Conservation (phyloP, 495 filamentous ascomycete species). For the Daldinia childiae region DNA sequence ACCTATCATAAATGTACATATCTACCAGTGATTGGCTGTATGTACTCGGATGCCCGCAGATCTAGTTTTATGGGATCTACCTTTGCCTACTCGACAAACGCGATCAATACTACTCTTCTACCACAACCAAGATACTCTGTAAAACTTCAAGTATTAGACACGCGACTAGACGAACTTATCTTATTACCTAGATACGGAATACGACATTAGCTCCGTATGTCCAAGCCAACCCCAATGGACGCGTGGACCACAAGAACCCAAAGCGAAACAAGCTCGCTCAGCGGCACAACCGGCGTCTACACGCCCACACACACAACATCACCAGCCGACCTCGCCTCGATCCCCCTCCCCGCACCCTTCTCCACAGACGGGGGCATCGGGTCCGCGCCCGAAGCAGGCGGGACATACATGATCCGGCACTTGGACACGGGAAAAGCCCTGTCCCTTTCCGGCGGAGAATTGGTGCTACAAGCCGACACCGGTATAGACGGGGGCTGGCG, state of each 20-base stretch:
- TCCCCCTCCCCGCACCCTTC: background rate
- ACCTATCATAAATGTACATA: background rate
- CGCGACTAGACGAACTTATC: background rate
- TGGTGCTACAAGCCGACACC: background rate
- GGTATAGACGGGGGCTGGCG: conserved; percentile 12
- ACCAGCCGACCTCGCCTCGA: background rate
- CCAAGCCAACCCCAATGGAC: background rate
- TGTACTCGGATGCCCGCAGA: background rate
- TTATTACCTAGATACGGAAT: too few relatives aligned
- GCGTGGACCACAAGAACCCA: background rate
- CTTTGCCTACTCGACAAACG: background rate
- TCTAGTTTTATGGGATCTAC: background rate
- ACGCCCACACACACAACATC: conserved; percentile 1
- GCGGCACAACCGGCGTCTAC: background rate
- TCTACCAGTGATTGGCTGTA: background rate
- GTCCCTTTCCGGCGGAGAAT: background rate
- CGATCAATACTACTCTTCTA: background rate
- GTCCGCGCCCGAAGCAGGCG: conserved; percentile 6
- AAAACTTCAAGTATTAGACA: background rate
- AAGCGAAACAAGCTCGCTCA: background rate
- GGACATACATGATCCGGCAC: conserved; percentile 13
- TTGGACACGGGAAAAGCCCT: background rate
- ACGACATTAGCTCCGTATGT: background rate
- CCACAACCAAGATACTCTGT: background rate
- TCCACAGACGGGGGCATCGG: conserved; percentile 2